phyloP scores from a whole-genome alignment of 176 grass and related monocot genomes.

The Carex kokanica region DNA sequence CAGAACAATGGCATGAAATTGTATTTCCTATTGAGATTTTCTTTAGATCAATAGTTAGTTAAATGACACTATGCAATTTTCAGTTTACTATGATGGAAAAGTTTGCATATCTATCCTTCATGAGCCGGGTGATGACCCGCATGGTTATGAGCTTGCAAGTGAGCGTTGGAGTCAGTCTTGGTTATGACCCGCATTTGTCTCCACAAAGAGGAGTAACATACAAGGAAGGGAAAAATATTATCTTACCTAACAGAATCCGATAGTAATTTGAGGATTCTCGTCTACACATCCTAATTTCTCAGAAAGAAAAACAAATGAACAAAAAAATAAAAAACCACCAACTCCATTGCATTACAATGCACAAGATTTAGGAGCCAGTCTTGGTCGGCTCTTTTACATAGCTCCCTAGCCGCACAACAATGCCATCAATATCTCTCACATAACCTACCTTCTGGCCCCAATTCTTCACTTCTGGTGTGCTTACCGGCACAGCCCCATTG shows the following conservation, averaged over 20 bases:
- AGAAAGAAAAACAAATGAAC: background rate
- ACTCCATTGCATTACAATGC: background rate
- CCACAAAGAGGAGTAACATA: too few species aligned
- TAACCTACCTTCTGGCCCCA: conserved; percentile 90
- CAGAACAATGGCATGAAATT: background rate
- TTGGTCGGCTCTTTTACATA: conserved; percentile 25
- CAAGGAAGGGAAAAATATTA: too few species aligned
- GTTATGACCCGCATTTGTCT: too few species aligned
- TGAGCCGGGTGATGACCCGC: conserved; percentile 87
- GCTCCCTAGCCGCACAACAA: conserved; percentile 55
- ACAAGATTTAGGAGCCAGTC: background rate
- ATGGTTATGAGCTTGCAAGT: conserved; percentile 91
- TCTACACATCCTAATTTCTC: background rate
- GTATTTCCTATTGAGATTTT: background rate
- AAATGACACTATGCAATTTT: background rate
- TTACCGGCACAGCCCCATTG: conserved; percentile 50
- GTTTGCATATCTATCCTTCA: conserved; percentile 98
- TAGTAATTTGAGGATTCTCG: background rate
- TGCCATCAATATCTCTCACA: conserved; percentile 79
- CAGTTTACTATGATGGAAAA: conserved; percentile 40
- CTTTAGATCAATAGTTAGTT: background rate
- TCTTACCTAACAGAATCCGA: too few species aligned
- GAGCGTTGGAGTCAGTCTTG: conserved; percentile 84
- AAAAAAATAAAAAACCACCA: background rate
- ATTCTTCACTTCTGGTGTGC: conserved; percentile 51